Evolutionary conservation across 306 rosid genomes (phyloP).

Genomic region (Argentina anserina): DNA sequence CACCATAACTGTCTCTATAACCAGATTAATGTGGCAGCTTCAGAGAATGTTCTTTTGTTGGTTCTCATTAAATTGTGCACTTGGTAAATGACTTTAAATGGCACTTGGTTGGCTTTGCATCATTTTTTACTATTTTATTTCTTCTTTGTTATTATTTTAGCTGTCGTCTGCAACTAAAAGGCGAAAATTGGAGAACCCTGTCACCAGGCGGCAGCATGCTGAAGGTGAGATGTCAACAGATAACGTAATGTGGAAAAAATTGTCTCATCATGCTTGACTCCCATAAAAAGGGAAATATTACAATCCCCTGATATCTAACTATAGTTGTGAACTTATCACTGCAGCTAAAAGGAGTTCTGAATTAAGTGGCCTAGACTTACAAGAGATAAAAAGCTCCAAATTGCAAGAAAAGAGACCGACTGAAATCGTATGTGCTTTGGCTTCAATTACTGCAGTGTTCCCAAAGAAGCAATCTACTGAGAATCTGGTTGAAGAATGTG

Average conservation of each 20-base stretch:
- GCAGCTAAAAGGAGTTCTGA: slow-evolving; percentile 45
- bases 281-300: slow-evolving; percentile 21
- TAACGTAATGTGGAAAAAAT: slow-evolving; percentile 8
- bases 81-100: background rate
- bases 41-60: background rate
- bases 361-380: slow-evolving; percentile 25
- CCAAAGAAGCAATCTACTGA: slow-evolving; percentile 31
- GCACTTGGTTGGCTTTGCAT: slow-evolving; percentile 4
- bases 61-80: background rate
- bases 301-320: slow-evolving; percentile 18
- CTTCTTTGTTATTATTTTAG: slow-evolving; percentile 36
- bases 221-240: slow-evolving; percentile 49
- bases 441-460: slow-evolving; percentile 29
- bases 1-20: background rate
- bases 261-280: slow-evolving; percentile 13
- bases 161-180: slow-evolving; percentile 50
- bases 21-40: background rate
- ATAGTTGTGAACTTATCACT: slow-evolving; percentile 21
- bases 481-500: slow-evolving; percentile 33
- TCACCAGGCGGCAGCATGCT: slow-evolving; percentile 34
- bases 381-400: slow-evolving; percentile 32
- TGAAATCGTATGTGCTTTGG: slow-evolving; percentile 25
- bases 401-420: slow-evolving; percentile 25
- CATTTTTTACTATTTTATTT: slow-evolving; percentile 16
- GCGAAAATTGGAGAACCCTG: slow-evolving; percentile 47